Evolutionary conservation across 116 monocot species (phyloP), one percentile per base, ranked within the genome.

Genomic region (Zostera marina): DNA sequence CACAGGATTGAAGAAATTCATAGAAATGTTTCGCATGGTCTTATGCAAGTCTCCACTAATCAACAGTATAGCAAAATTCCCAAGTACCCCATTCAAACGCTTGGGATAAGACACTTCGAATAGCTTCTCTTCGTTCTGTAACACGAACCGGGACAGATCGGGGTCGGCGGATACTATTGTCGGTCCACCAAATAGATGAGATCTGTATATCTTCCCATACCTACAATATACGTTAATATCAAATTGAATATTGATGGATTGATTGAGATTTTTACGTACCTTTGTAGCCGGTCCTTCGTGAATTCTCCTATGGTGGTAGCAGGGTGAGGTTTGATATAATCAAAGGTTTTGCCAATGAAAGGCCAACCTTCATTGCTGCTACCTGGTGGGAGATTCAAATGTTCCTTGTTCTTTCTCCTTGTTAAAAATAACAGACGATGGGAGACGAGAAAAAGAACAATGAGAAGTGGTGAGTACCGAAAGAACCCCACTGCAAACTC

Each of bases 211-310:
- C 38, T 40, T 11, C 11, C 41, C 17, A 26, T 11, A n/a, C 32
- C 14, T 80, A 32, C 42, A 25, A 39, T 11, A 2, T 8, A 40
- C 51, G n/a, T n/a, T 13, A 53, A 23, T 53, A 16, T 20, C 8
- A 52, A 9, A 53, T 20, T 19, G 19, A 1, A 44, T 26, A 13
- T 17, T 17, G n/a, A n/a, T n/a, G n/a, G n/a, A n/a, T n/a, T n/a
- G n/a, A n/a, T 14, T 19, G 9, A 1, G 14, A 25, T 22, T n/a
- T 47, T 40, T 38, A 51, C 54, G 26, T 59, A 83, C 88, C 77
- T 80, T 60, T 60, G 21, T 46, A 88, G 67, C 42, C 71, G 83
- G 0, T 64, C 42, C 47, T 73, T 61, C 80, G 80, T 83, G 72
- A 67, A 88, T 6, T 21, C 52, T 44, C 80, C 75, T 24, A 80